These are phyloP conservation scores for Cladosporium colombiae DNA, from an alignment of 2,329 filamentous ascomycete species.

Conservation along the genomic window DNA sequence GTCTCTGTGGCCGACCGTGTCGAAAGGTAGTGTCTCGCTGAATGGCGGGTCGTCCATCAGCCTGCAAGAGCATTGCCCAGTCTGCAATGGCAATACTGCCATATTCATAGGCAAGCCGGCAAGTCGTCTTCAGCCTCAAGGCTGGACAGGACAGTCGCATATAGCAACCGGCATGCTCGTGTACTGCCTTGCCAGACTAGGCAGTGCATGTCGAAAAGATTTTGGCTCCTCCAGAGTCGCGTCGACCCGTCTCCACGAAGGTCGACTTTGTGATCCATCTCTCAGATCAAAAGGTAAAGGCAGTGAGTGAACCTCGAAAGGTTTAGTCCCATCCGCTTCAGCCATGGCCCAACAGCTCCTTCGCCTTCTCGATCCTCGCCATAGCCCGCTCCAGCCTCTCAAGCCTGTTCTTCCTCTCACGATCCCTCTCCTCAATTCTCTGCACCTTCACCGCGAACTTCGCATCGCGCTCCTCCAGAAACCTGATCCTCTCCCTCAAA, in stretches of 20 bases:
- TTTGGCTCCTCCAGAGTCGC: neutral
- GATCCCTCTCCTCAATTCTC: slow-evolving; percentile 68
- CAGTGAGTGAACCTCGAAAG: neutral
- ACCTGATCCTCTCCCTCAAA: slow-evolving; percentile 68
- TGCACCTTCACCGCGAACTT: slow-evolving; percentile 70
- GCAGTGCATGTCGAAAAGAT: neutral
- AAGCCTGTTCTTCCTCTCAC: slow-evolving; percentile 67
- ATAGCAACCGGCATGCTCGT: neutral
- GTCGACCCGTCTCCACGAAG: neutral
- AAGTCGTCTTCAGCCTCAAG: neutral
- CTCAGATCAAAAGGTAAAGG: neutral
- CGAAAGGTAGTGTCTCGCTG: neutral
- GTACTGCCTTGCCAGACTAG: neutral
- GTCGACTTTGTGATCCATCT: neutral
- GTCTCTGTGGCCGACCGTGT: neutral
- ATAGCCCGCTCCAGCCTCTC: slow-evolving; percentile 72
- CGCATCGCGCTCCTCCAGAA: slow-evolving; percentile 71
- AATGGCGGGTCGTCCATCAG: neutral
- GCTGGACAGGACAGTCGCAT: neutral
- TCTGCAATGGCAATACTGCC: neutral
- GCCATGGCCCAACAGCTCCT: slow-evolving; percentile 55
- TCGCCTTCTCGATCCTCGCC: slow-evolving; percentile 69
- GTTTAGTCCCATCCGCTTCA: slow-evolving; percentile 25
- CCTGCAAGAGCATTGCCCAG: neutral
- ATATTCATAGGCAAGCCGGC: neutral